Evolutionary conservation across 257 asterid genomes (phyloP), one percentile per base, ranked within the genome.

Genomic region (Nicotiana noctiflora): DNA sequence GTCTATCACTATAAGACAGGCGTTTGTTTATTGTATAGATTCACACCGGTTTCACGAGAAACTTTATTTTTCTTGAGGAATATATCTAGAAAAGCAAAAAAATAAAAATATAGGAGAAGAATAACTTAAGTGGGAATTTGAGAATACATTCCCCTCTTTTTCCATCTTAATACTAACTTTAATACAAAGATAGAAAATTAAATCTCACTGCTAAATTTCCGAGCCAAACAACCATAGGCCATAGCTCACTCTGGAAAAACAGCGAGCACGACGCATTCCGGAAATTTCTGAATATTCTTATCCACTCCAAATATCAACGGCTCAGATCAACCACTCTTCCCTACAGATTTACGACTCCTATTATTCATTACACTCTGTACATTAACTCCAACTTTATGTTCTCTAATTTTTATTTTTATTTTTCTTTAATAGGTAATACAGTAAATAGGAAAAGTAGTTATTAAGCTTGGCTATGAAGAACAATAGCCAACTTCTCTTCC

Each of bases 401-500:
- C 27, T 6, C 17, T 9, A n/a, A 1, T 61, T 59, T 13, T 27
- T 27, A 1, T 27, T 31, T 49, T 11, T 6, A 9, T 60, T 8
- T 34, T 34, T 6, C 8, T 40, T 53, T 29, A 37, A 31, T 44
- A 7, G 32, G 4, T 0, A 6, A 40, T 40, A 40, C 3, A 40
- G 49, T 40, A 40, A 25, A 23, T 55, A 55, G 40, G 40, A 4
- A 40, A 57, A 9, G 32, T 7, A 34, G 78, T 15, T 4, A 1
- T 85, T 70, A 61, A 19, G 78, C 27, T 25, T 76, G 80, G 84
- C 82, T 83, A 80, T 81, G 90, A 66, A 87, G 86, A 77, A 93
- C 92, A 82, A 92, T 87, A 7, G 92, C 88, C 12, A 87, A 37
- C 84, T 91, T 90, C 79, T 94, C 98, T 82, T 90, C 81, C 15